Evolutionary conservation across 2,329 filamentous ascomycete species (phyloP), one percentile per base, ranked within the genome.

Genomic region (Paecilomyces variotii): DNA sequence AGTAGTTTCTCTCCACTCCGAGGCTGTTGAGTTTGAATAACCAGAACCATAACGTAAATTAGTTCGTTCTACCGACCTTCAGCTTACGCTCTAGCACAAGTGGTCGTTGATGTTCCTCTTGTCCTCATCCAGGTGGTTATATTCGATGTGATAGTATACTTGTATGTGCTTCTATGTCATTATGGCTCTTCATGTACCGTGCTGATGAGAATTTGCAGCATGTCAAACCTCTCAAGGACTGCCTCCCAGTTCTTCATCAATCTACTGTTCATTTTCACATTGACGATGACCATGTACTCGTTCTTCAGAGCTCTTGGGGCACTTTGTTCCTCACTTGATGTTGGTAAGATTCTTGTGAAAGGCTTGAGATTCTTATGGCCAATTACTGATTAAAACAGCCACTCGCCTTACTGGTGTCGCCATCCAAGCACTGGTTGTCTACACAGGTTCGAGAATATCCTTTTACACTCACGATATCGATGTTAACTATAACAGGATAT

Each of bases 11-110:
- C 4, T 26, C 26, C 25, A 14, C n/a, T 50, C 2, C 19, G 32
- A 49, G 19, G 19, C 19, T 19, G 1, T 19, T 19, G 7, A n/a
- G 30, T 45, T n/a, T 14, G 19, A 9, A n/a, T 45, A 9, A n/a
- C n/a, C 10, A 10, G 10, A 2, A 4, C 2, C 30, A 63, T 70
- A 45, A 68, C 55, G 5, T 1, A 12, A 1, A 0, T 1, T 49
- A 78, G 75, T 62, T 85, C 84, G 0, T 88, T 89, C 69, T 88
- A 88, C 62, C 82, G 82, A 3, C 84, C 84, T 1, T 77, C 82
- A 0, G 84, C 84, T 19, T 84, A 81, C 60, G 83, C 83, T 6
- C 72, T 85, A 12, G 82, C 82, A 0, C 82, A 84, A 60, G 83
- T 82, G 0, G 75, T 83, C 2, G 78, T 82, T 30, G 82, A 87